Evolutionary conservation across 1,284 basidiomycete species (phyloP).

Genomic region (Termitomyces sp.): DNA sequence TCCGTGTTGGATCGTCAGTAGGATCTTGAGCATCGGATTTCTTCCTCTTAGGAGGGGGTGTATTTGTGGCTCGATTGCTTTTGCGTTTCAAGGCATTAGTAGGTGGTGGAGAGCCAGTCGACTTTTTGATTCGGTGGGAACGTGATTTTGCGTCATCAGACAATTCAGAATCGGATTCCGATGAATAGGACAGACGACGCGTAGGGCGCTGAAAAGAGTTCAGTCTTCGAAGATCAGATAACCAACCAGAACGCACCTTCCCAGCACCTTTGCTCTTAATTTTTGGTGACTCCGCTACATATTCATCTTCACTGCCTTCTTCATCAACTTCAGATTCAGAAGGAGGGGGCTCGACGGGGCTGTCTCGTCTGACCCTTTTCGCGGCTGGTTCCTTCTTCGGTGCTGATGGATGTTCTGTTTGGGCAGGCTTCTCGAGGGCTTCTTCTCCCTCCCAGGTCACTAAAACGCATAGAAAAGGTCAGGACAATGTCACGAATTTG

Average conservation of each 20-base stretch:
- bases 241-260: conserved; percentile 38
- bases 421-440: conserved; percentile 38
- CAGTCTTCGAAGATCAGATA: conserved; percentile 7
- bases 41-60: conserved; percentile 41
- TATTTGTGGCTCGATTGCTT: conserved; percentile 20
- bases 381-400: conserved; percentile 23
- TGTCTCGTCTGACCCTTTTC: conserved; percentile 22
- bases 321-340: conserved; percentile 52
- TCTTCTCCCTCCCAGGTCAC: conserved; percentile 69
- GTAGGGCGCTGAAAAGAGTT: conserved; percentile 30
- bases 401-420: conserved; percentile 20
- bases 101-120: conserved; percentile 26
- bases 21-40: conserved; percentile 33
- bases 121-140: conserved; percentile 23
- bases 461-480: conserved; percentile 26
- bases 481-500: conserved; percentile 9
- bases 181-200: conserved; percentile 33
- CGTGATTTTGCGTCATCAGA: conserved; percentile 21
- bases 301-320: conserved; percentile 62
- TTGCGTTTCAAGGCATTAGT: conserved; percentile 40
- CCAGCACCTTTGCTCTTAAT: conserved; percentile 22
- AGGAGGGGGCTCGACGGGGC: conserved; percentile 17
- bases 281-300: conserved; percentile 44
- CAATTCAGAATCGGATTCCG: conserved; percentile 43
- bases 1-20: conserved; percentile 65